Evolutionary conservation across 169 alveolate species (phyloP).

Genomic region (Miamiensis avidus): DNA sequence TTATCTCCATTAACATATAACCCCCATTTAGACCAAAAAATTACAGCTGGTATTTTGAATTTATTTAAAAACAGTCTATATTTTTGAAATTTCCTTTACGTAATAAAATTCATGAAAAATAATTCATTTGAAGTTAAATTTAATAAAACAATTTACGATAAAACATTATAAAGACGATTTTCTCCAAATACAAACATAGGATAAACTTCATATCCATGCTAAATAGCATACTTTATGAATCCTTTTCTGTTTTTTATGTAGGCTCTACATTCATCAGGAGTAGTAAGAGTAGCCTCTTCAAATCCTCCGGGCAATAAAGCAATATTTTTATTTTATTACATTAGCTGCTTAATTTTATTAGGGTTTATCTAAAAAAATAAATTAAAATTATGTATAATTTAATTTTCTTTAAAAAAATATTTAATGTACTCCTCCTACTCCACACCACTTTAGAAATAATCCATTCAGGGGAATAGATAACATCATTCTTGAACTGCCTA

Average conservation of each 20-base stretch:
- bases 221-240: conserved; percentile 37
- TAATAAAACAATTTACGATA: not conserved
- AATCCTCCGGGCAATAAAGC: conserved; percentile 40
- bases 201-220: conserved; percentile 31
- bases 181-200: conserved; percentile 46
- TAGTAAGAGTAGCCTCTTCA: conserved; percentile 42
- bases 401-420: too few relatives aligned
- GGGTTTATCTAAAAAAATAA: conserved; percentile 13
- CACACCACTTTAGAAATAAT: conserved; percentile 6
- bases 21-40: conserved; percentile 35
- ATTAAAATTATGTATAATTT: not conserved
- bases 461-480: conserved; percentile 34
- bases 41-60: conserved; percentile 23
- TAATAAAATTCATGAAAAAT: too few relatives aligned
- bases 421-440: conserved; percentile 41
- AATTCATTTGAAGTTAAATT: too few relatives aligned
- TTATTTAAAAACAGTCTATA: conserved; percentile 38
- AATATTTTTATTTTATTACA: conserved; percentile 14
- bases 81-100: not conserved
- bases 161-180: conserved; percentile 9
- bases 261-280: conserved; percentile 23
- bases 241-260: conserved; percentile 41
- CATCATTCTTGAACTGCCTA: conserved; percentile 19
- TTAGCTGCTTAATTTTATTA: conserved; percentile 13
- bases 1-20: conserved; percentile 6